Conservation (phyloP, 352 stramenopile species). For the Phytophthora foliorum region DNA sequence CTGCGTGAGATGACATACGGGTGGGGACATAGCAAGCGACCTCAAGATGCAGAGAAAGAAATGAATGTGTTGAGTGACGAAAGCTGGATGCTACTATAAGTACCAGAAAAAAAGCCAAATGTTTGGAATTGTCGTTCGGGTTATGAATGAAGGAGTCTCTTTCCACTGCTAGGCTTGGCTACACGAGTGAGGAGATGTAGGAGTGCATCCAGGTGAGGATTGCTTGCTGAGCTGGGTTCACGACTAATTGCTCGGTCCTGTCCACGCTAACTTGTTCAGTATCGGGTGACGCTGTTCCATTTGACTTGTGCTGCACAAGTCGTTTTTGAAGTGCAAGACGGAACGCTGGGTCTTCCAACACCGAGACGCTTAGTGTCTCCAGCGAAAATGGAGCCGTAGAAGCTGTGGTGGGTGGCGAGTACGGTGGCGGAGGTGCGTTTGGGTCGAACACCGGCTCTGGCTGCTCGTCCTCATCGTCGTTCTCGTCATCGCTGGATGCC, state of each 20-base stretch:
- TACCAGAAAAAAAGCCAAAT: slow-evolving; percentile 38
- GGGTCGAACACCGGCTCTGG: slow-evolving; percentile 19
- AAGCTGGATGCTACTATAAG: slow-evolving; percentile 42
- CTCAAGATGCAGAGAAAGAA: slow-evolving; percentile 33
- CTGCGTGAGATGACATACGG: too few relatives aligned
- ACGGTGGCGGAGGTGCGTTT: slow-evolving; percentile 39
- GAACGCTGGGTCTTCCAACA: slow-evolving; percentile 58
- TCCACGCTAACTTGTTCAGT: slow-evolving; percentile 7
- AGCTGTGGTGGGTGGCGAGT: slow-evolving; percentile 18
- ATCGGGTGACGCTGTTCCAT: neutral
- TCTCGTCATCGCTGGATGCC: slow-evolving; percentile 38
- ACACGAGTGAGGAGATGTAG: slow-evolving; percentile 36
- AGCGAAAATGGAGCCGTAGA: neutral
- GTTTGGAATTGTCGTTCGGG: slow-evolving; percentile 31
- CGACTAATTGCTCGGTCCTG: neutral
- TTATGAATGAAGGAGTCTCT: slow-evolving; percentile 6
- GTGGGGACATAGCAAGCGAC: slow-evolving; percentile 23
- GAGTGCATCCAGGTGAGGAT: slow-evolving; percentile 36
- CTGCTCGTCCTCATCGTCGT: slow-evolving; percentile 49
- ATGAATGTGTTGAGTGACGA: slow-evolving; percentile 46
- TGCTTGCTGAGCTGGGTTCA: slow-evolving; percentile 24
- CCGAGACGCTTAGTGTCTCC: slow-evolving; percentile 24
- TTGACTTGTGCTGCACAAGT: slow-evolving; percentile 19
- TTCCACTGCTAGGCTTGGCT: neutral
- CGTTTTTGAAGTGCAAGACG: slow-evolving; percentile 43